These are phyloP conservation scores for Phytophthora ramorum DNA, from an alignment of 352 stramenopile genomes.

Conservation along the genomic window DNA sequence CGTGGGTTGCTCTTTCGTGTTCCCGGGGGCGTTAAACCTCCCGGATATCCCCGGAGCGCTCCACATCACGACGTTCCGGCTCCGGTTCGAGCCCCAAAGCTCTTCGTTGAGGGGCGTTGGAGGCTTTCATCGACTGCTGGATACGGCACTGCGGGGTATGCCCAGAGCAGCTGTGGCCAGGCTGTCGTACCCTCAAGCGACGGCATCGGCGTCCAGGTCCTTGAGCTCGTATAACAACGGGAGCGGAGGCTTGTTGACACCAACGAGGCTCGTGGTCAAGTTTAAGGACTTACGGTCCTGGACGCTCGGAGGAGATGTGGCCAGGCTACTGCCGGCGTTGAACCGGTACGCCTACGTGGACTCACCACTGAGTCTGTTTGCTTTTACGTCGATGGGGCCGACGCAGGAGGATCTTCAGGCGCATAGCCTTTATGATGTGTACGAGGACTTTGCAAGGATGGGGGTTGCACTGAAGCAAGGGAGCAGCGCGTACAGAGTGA, in stretches of 20 bases:
- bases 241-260: conserved; percentile 20
- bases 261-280: conserved; percentile 74
- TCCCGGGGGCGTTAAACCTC: conserved; percentile 51
- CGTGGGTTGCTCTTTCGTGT: conserved; percentile 61
- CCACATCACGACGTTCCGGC: conserved; percentile 69
- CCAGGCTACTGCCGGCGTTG: conserved; percentile 67
- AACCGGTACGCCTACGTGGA: conserved; percentile 80
- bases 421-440: conserved; percentile 73
- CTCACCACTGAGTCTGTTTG: conserved; percentile 74
- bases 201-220: conserved; percentile 37
- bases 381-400: conserved; percentile 50
- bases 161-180: conserved; percentile 68
- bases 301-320: conserved; percentile 72
- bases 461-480: conserved; percentile 51
- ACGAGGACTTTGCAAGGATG: conserved; percentile 78
- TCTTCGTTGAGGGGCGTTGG: conserved; percentile 45
- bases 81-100: conserved; percentile 76
- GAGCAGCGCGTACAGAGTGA: conserved; percentile 55
- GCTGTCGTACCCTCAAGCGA: conserved; percentile 73
- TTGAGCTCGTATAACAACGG: conserved; percentile 24
- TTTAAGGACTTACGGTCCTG: conserved; percentile 83
- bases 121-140: conserved; percentile 64
- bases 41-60: conserved; percentile 64
- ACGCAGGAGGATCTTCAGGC: conserved; percentile 45
- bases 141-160: conserved; percentile 67